Evolutionary conservation across 2,329 filamentous ascomycete genomes (phyloP).

Genomic region (Alternaria brassicicola): DNA sequence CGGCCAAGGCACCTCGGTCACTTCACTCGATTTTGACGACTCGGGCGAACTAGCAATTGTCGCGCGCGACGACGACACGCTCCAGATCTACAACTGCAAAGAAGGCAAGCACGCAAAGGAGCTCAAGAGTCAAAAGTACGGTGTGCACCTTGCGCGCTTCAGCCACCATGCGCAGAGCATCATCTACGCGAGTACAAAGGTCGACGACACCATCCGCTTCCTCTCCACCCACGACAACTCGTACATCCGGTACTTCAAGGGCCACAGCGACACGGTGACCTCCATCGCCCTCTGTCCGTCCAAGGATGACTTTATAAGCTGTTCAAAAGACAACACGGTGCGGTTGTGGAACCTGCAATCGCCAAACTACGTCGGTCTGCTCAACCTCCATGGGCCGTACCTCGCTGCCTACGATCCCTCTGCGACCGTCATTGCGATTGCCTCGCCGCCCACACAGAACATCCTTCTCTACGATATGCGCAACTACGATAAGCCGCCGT

Average conservation of each 20-base stretch:
- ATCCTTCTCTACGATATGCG: conserved; percentile 91
- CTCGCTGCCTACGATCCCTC: conserved; percentile 91
- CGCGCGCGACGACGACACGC: conserved; percentile 89
- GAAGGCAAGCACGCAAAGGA: conserved; percentile 89
- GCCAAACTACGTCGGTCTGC: conserved; percentile 76
- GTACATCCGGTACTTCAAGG: conserved; percentile 94
- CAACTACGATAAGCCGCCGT: conserved; percentile 91
- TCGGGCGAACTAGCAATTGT: conserved; percentile 91
- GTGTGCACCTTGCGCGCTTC: conserved; percentile 90
- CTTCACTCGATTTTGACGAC: conserved; percentile 96
- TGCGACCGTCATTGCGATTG: conserved; percentile 88
- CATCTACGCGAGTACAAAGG: conserved; percentile 93
- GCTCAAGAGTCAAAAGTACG: conserved; percentile 94
- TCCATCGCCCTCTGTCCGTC: conserved; percentile 83
- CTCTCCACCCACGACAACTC: conserved; percentile 93
- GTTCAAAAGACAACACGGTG: conserved; percentile 87
- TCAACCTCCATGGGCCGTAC: conserved; percentile 80
- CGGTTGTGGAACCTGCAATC: conserved; percentile 88
- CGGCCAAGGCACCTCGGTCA: conserved; percentile 66
- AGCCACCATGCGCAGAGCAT: conserved; percentile 91
- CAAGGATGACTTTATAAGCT: conserved; percentile 89
- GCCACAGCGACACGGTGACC: conserved; percentile 85
- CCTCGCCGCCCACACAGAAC: conserved; percentile 76
- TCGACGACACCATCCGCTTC: conserved; percentile 87
- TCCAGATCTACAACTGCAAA: conserved; percentile 93